Conservation (phyloP, 257 asterid genomes). For the Ligustrum vulgare region DNA sequence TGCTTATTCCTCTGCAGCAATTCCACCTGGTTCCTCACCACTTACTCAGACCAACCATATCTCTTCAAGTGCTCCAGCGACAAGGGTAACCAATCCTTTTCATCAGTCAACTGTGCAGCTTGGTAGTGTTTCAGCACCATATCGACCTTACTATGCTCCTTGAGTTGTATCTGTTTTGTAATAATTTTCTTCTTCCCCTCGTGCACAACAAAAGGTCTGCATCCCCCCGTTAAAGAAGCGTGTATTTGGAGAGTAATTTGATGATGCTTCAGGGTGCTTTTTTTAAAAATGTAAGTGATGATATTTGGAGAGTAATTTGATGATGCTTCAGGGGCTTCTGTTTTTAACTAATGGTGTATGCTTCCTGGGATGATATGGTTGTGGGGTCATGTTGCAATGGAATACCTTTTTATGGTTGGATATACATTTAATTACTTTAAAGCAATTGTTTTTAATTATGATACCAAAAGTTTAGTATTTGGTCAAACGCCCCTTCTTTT, state of each 20-base stretch:
- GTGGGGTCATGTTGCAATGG: background rate
- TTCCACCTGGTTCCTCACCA: constrained; percentile 33
- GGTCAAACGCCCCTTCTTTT: no score
- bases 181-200: background rate
- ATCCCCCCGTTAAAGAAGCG: background rate
- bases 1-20: constrained; percentile 35
- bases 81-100: constrained; percentile 35
- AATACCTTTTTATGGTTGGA: background rate
- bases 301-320: no score
- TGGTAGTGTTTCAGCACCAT: constrained; percentile 39
- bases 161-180: constrained; percentile 20
- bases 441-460: no score
- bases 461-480: no score
- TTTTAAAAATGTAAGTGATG: background rate
- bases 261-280: background rate
- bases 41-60: constrained; percentile 28
- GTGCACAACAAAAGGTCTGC: background rate
- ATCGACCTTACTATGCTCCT: constrained; percentile 42
- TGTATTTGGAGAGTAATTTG: background rate
- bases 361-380: background rate
- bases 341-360: background rate
- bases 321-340: no score
- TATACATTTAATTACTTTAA: no score
- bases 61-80: constrained; percentile 28
- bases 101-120: constrained; percentile 38